phyloP scores from a whole-genome alignment of 345 rosid species.

The Linum lewisii region DNA sequence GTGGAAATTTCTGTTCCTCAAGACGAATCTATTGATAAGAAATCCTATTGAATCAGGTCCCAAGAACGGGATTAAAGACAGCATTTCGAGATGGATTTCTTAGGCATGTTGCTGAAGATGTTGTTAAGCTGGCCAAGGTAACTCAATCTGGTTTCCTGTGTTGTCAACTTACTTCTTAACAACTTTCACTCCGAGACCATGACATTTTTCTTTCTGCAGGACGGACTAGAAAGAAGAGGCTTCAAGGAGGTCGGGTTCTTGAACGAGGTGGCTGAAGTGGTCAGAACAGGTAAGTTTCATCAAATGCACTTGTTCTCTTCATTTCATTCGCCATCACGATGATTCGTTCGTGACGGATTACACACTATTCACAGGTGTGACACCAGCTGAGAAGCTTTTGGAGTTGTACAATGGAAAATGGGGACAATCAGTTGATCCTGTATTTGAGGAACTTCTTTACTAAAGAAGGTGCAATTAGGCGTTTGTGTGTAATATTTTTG shows the following conservation, averaged over 20 bases:
- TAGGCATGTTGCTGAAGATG: conserved; percentile 76
- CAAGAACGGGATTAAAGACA: conserved; percentile 70
- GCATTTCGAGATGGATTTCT: conserved; percentile 81
- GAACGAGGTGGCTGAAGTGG: conserved; percentile 74
- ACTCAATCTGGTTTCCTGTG: neutral
- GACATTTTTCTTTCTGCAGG: conserved; percentile 34
- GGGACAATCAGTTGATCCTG: conserved; percentile 75
- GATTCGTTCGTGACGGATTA: neutral
- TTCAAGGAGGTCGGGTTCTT: conserved; percentile 84
- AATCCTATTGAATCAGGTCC: conserved; percentile 48
- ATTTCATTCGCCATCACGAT: neutral
- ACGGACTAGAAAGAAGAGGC: conserved; percentile 91
- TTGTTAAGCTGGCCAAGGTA: conserved; percentile 77
- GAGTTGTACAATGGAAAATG: conserved; percentile 74
- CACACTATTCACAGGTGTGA: conserved; percentile 43
- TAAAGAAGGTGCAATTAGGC: conserved; percentile 10
- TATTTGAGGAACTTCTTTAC: conserved; percentile 69
- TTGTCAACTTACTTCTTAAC: conserved; percentile 2
- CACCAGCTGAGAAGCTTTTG: conserved; percentile 83
- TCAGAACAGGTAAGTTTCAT: conserved; percentile 59
- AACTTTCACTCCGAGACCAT: neutral
- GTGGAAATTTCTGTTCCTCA: neutral
- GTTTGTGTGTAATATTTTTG: conserved; percentile 6
- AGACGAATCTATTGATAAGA: neutral
- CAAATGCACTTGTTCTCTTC: neutral